Percentiles rank a stretch among this genome's conserved stretches.
Conservation (phyloP, 1,139 yeast genomes). For the Pichia cactophila region DNA sequence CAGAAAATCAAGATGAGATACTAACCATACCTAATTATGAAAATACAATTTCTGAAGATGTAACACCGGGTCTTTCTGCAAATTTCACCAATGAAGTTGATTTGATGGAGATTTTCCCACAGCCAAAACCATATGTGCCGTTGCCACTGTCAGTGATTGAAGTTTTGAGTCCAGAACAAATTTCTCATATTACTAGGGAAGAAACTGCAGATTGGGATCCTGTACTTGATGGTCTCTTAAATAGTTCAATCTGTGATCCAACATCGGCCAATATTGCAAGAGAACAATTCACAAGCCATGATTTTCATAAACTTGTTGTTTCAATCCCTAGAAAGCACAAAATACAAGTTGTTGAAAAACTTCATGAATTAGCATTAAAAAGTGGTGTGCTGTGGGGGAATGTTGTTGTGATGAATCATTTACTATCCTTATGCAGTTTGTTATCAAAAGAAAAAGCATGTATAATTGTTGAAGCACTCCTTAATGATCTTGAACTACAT, state of each 20-base stretch:
- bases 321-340: slow-evolving; percentile 38
- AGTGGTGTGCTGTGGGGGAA: slow-evolving; percentile 27
- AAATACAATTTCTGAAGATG: not conserved
- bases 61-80: not conserved
- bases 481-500: slow-evolving; percentile 24
- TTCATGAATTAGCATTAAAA: slow-evolving; percentile 30
- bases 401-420: slow-evolving; percentile 34
- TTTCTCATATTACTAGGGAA: slow-evolving; percentile 37
- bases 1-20: not conserved
- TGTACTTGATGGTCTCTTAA: slow-evolving; percentile 40
- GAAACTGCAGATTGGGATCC: slow-evolving; percentile 49
- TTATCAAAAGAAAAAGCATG: slow-evolving; percentile 8
- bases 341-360: slow-evolving; percentile 30
- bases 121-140: slow-evolving; percentile 19
- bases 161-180: slow-evolving; percentile 39
- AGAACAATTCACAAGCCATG: slow-evolving; percentile 30
- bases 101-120: slow-evolving; percentile 21
- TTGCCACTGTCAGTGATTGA: slow-evolving; percentile 40
- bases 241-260: slow-evolving; percentile 8
- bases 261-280: slow-evolving; percentile 20
- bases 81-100: slow-evolving; percentile 14
- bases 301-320: slow-evolving; percentile 37
- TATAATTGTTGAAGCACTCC: slow-evolving; percentile 20
- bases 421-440: slow-evolving; percentile 21
- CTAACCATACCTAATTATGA: not conserved